Percentiles rank a stretch among this genome's conserved stretches.
phyloP scores from a whole-genome alignment of 257 asterid species.

The Eucommia ulmoides region DNA sequence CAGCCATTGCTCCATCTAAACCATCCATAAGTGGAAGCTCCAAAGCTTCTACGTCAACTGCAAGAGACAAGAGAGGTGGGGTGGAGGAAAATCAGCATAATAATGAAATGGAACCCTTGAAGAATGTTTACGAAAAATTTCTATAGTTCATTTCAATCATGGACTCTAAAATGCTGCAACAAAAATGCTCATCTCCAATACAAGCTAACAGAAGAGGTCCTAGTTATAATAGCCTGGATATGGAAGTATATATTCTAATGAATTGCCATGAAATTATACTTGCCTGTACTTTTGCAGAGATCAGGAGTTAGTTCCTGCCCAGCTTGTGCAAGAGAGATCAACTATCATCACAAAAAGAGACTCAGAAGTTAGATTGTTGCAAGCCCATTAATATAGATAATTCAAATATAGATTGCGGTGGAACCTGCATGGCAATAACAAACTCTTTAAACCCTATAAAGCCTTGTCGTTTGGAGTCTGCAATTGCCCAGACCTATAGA shows the following conservation, averaged over 20 bases:
- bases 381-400: background rate
- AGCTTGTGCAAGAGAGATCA: constrained; percentile 78
- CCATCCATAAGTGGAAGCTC: background rate
- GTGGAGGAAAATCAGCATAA: no score
- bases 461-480: constrained; percentile 84
- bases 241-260: background rate
- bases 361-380: background rate
- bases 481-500: constrained; percentile 78
- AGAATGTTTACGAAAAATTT: no score
- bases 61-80: no score
- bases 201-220: background rate
- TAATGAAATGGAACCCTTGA: no score
- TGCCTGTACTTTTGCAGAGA: constrained; percentile 7
- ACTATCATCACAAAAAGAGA: constrained; percentile 21
- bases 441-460: constrained; percentile 75
- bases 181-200: background rate
- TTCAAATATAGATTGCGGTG: background rate
- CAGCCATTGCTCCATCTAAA: background rate
- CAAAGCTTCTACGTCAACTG: background rate
- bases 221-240: background rate
- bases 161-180: no score
- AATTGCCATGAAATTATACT: background rate
- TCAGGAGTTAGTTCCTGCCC: constrained; percentile 49
- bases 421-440: constrained; percentile 87
- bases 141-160: no score